Base-by-base conservation (phyloP, 208 protist species). In the Trypanosoma melophagium region DNA sequence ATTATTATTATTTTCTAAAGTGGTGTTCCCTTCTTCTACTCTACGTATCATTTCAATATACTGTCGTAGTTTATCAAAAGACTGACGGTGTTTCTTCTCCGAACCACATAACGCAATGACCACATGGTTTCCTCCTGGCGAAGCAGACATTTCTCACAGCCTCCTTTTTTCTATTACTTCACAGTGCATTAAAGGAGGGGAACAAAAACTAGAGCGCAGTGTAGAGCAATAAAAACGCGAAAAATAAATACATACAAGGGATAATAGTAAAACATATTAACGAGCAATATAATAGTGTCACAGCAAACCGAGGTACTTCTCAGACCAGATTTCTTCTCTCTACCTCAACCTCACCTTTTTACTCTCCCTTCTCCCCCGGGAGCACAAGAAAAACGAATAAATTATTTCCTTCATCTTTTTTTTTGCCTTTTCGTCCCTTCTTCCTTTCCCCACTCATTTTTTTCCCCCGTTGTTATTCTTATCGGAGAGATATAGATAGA, bases 51-150 rank as follows among this genome's bases (percentile, higher is more conserved):
- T 35, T 35, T 35, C 28, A 35, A 77, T 72, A 19, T 67, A 72
- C 7, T 24, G 44, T 12, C 66, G 62, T 8, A 95, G 74, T 5
- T 79, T 77, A 28, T 89, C 81, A 54, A 93, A 92, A 17, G 86
- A 95, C 50, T 93, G 89, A 19, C 66, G 54, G 59, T 95, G 81
- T 66, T 95, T 95, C 42, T 83, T 84, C 10, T 77, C 74, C 25
- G 81, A 90, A 9, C 82, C 84, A 53, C 86, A 95, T 4, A 90
- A 41, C 1, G 79, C 86, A 35, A 95, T 69, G 7, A 83, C 72
- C 0, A 83, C 47, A 10, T 38, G 52, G n/a, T 21, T 66, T 21
- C 14, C 44, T 10, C 1, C 13, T 22, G 52, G 21, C 3, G 28
- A 25, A 3, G 3, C 19, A 38, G 24, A 17, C 66, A 65, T 65